phyloP scores from a whole-genome alignment of 495 filamentous ascomycete genomes.

The Halenospora varia region DNA sequence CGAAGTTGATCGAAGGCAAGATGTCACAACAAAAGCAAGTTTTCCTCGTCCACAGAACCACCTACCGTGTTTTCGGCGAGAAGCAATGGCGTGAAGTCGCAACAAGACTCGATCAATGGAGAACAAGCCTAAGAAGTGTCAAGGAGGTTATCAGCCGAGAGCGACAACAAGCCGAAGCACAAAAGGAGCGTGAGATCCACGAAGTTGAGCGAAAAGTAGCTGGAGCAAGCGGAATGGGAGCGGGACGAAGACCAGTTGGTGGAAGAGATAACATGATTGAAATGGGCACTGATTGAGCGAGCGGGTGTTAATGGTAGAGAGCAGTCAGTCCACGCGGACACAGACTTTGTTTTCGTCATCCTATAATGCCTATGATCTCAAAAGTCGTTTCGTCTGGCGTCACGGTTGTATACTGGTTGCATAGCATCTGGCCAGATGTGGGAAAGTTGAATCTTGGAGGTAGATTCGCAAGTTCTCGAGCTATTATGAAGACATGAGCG shows the following conservation, averaged over 20 bases:
- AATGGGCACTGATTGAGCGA: slow-evolving; percentile 28
- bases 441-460: too few relatives aligned
- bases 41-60: slow-evolving; percentile 91
- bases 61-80: slow-evolving; percentile 93
- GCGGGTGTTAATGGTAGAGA: neutral
- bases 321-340: neutral
- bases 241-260: slow-evolving; percentile 23
- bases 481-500: slow-evolving; percentile 15
- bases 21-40: slow-evolving; percentile 84
- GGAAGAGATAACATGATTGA: slow-evolving; percentile 25
- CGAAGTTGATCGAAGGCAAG: slow-evolving; percentile 90
- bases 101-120: slow-evolving; percentile 84
- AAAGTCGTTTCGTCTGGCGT: slow-evolving; percentile 16
- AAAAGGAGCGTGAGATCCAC: slow-evolving; percentile 56
- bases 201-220: slow-evolving; percentile 54
- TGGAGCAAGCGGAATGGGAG: slow-evolving; percentile 34
- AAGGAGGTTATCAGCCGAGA: slow-evolving; percentile 70
- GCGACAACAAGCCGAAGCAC: slow-evolving; percentile 59
- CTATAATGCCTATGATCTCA: neutral
- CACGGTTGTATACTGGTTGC: slow-evolving; percentile 19
- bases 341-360: neutral
- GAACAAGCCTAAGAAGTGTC: slow-evolving; percentile 69
- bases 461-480: slow-evolving; percentile 2
- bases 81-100: slow-evolving; percentile 97
- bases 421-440: slow-evolving; percentile 28